Percentiles rank a stretch among this genome's conserved stretches.
These are phyloP conservation scores for Hortiboletus flavorubellus DNA, from an alignment of 768 basidiomycete genomes.

Conservation along the genomic window DNA sequence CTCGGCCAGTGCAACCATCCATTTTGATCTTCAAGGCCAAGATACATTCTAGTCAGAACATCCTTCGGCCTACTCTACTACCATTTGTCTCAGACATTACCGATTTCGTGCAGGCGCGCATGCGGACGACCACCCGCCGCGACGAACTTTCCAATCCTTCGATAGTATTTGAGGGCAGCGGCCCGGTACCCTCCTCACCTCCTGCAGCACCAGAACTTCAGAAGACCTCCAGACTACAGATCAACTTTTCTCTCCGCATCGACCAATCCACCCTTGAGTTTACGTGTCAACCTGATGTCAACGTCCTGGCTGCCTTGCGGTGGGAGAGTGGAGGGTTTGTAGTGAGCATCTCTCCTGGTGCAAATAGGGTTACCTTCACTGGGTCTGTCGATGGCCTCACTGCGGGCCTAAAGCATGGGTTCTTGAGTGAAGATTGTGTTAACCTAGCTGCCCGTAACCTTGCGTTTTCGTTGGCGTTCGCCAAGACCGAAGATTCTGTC, in stretches of 20 bases:
- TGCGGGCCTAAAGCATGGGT: conserved; percentile 79
- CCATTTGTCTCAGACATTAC: conserved; percentile 82
- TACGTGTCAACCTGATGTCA: conserved; percentile 87
- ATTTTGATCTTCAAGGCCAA: conserved; percentile 79
- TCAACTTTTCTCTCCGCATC: conserved; percentile 87
- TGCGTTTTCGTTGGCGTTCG: conserved; percentile 68
- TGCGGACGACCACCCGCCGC: conserved; percentile 48
- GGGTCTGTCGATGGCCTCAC: conserved; percentile 81
- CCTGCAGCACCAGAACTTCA: conserved; percentile 15
- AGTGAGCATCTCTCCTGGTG: conserved; percentile 71
- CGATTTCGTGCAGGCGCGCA: conserved; percentile 62
- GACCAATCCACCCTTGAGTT: conserved; percentile 85
- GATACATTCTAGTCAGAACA: conserved; percentile 88
- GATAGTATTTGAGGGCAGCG: conserved; percentile 3
- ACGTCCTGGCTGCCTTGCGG: conserved; percentile 82
- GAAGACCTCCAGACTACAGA: conserved; percentile 51
- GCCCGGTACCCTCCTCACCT: conserved; percentile 14
- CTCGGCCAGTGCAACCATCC: conserved; percentile 45
- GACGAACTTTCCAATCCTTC: conserved; percentile 19
- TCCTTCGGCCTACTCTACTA: conserved; percentile 73
- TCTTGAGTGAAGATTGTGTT: conserved; percentile 79
- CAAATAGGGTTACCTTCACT: conserved; percentile 67
- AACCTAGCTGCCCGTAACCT: conserved; percentile 80
- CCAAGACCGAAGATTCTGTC: conserved; percentile 42
- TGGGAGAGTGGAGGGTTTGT: conserved; percentile 97